Evolutionary conservation across 192 early-diverging fungal genomes (phyloP).

Genomic region (Podila horticola): DNA sequence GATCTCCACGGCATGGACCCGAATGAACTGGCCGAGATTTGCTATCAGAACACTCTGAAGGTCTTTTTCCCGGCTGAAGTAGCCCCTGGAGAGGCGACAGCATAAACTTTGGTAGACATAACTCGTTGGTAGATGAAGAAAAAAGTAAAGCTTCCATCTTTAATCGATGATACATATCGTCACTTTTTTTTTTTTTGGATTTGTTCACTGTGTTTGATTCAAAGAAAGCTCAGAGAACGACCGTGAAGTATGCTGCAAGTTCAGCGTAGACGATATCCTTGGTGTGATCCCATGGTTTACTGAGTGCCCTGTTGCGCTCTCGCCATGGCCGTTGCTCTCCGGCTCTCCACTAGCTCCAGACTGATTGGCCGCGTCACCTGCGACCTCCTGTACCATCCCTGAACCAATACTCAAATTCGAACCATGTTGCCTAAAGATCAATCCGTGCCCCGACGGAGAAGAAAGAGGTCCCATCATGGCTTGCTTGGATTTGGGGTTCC

Average conservation of each 20-base stretch:
- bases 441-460: slow-evolving; percentile 31
- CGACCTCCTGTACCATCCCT: not conserved
- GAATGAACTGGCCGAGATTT: slow-evolving; percentile 60
- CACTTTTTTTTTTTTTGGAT: not conserved
- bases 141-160: not conserved
- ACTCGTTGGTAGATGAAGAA: too few relatives aligned
- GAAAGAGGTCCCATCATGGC: slow-evolving; percentile 19
- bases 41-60: slow-evolving; percentile 72
- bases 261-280: slow-evolving; percentile 14
- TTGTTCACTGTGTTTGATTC: slow-evolving; percentile 11
- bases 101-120: not conserved
- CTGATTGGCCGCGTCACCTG: not conserved
- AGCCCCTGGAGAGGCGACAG: not conserved
- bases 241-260: slow-evolving; percentile 37
- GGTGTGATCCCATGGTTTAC: not conserved
- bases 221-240: slow-evolving; percentile 44
- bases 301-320: not conserved
- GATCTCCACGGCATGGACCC: slow-evolving; percentile 63
- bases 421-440: slow-evolving; percentile 21
- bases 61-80: slow-evolving; percentile 68
- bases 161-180: not conserved
- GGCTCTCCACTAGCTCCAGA: not conserved
- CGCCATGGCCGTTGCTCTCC: not conserved
- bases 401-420: not conserved
- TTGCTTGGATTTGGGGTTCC: slow-evolving; percentile 33